Evolutionary conservation across 2,329 filamentous ascomycete genomes (phyloP), one percentile per base, ranked within the genome.

Genomic region (Phyllosticta ampelicida): DNA sequence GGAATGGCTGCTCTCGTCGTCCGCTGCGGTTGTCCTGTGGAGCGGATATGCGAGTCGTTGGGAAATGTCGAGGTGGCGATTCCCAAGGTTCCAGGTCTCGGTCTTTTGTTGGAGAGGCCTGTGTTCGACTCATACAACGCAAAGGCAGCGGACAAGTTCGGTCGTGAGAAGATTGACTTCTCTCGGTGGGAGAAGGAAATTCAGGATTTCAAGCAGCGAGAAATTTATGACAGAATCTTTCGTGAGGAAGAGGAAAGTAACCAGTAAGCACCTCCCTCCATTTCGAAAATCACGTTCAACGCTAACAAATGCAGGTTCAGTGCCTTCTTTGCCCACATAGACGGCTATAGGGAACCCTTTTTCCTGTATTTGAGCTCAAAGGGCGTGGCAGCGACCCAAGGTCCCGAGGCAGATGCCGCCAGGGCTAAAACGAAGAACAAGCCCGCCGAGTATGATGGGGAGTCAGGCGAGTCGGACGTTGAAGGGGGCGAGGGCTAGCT

Each of bases 161-260:
- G 80, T 6, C 82, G 84, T 57, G 81, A 87, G 54, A 78, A 81
- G 21, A 85, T 99, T 60, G 84, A 90, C 65, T 99, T 96, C 70
- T 77, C 78, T 53, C 86, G 86, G 62, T 90, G 86, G 66, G 83
- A 92, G 60, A 81, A 84, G 53, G 81, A 89, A 71, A 89, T 99
- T 65, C 80, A 87, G 62, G 86, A 85, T 60, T 99, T 99, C 75
- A 97, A 97, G 76, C 85, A 95, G 69, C 76, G 85, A 64, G 85
- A 95, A 71, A 97, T 99, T 61, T 99, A 99, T 70, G 83, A 88
- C 66, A 81, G 89, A 21, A 96, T 97, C 64, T 97, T 95, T 72
- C 81, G 86, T 23, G 86, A 95, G 55, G 94, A 97, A 72, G 89
- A 94, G 73, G 83, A 86, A 70, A 86, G 89, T 63, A 90, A 92